Base-by-base conservation (phyloP, 1,284 basidiomycete genomes). In the Hymenochaete sp. region DNA sequence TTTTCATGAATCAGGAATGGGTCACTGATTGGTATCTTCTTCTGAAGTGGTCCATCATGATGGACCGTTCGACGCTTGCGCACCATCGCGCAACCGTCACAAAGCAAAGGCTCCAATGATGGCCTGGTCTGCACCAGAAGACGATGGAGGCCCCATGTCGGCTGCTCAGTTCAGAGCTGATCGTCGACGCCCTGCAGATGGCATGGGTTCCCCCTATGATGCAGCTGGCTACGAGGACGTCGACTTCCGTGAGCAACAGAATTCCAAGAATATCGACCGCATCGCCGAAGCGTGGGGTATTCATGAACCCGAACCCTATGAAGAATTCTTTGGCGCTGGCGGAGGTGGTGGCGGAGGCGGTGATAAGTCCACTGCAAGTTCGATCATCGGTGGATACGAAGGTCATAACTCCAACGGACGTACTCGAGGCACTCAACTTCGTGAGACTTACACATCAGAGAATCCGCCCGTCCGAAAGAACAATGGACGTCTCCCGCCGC, bases 261-360 rank as follows among this genome's bases (percentile, higher is more conserved):
- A 52, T 71, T 72, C 11, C 72, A 81, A 79, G 63, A 81, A 83
- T 56, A 77, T 84, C 21, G 83, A 88, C 55, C 82, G 79, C 38
- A 79, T 87, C 49, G 83, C 83, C 38, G 84, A 88, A 63, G 87
- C 87, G 0, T 90, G 87, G 84, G 86, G 86, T 28, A 85, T 86
- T 38, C 85, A 88, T 56, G 86, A 89, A 56, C 86, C 85, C 9
- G 87, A 90, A 59, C 87, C 86, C 2, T 90, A 75, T 55, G 85
- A 90, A 57, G 87, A 90, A 57, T 90, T 90, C 58, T 84, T 77
- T 50, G 85, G 85, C 7, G 83, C 80, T 50, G 85, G 85, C 6
- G 83, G 80, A n/a, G 76, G 79, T 50, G 73, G 73, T 32, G 64
- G 65, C 1, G 42, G 57, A 16, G 57, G 58, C 33, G 72, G 75